Percentiles rank a stretch among this genome's conserved stretches.
Evolutionary conservation across 2,329 filamentous ascomycete genomes (phyloP).

Genomic region (Lachnellula occidentalis): DNA sequence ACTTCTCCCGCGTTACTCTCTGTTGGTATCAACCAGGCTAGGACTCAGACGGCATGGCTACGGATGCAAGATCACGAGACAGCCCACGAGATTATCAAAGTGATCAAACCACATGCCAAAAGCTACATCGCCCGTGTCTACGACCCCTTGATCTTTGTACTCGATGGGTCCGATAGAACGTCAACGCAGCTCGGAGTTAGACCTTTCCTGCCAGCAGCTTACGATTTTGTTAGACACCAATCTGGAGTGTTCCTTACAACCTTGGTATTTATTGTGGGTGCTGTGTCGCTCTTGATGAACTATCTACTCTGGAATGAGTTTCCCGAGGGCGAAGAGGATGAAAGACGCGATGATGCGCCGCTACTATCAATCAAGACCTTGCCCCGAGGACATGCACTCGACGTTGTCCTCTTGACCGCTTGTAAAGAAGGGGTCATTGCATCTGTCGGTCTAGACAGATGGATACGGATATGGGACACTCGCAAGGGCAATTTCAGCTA

Average conservation of each 20-base stretch:
- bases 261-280: constrained; percentile 56
- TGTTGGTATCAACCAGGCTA: constrained; percentile 64
- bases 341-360: constrained; percentile 39
- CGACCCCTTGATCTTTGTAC: constrained; percentile 68
- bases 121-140: constrained; percentile 71
- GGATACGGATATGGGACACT: constrained; percentile 61
- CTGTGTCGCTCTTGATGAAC: constrained; percentile 66
- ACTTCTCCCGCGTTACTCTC: constrained; percentile 38
- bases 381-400: constrained; percentile 58
- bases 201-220: constrained; percentile 50
- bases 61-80: constrained; percentile 74
- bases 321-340: constrained; percentile 41
- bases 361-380: constrained; percentile 57
- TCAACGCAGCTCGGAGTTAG: constrained; percentile 40
- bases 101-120: constrained; percentile 65
- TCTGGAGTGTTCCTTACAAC: constrained; percentile 55
- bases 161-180: constrained; percentile 62
- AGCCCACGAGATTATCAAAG: constrained; percentile 68
- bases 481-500: constrained; percentile 36
- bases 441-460: constrained; percentile 65
- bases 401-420: constrained; percentile 60
- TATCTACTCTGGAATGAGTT: constrained; percentile 62
- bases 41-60: constrained; percentile 73
- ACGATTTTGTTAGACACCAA: constrained; percentile 63
- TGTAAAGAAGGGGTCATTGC: constrained; percentile 60